phyloP scores from a whole-genome alignment of 139 green algal genomes.

The Chlamydomonas urium region DNA sequence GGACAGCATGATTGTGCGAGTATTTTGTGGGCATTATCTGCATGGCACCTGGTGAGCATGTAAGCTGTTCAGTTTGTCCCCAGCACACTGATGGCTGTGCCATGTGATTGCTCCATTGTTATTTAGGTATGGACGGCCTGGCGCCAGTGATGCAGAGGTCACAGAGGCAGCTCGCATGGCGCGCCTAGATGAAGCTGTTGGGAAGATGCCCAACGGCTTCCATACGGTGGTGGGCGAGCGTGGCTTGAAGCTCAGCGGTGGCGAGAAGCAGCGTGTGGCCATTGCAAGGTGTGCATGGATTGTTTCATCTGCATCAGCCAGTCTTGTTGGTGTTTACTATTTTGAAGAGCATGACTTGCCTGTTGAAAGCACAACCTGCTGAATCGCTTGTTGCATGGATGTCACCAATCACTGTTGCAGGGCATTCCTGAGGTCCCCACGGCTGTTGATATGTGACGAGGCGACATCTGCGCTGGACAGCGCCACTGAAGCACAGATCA shows the following conservation, averaged over 20 bases:
- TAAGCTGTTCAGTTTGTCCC: background rate
- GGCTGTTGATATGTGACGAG: conserved; percentile 86
- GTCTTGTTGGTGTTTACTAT: background rate
- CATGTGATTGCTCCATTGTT: background rate
- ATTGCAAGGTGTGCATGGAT: no score
- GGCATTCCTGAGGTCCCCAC: conserved; percentile 22
- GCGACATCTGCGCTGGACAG: conserved; percentile 84
- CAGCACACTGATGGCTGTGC: background rate
- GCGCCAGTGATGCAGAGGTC: conserved; percentile 59
- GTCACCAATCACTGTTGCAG: background rate
- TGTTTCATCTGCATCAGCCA: no score
- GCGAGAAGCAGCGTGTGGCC: conserved; percentile 94
- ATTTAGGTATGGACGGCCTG: conserved; percentile 59
- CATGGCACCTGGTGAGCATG: conserved; percentile 13
- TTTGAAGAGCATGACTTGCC: background rate
- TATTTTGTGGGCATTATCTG: background rate
- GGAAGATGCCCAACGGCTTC: background rate
- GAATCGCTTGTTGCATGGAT: background rate
- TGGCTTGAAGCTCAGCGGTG: conserved; percentile 84
- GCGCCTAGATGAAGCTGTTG: conserved; percentile 30
- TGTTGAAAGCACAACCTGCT: background rate
- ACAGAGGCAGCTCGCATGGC: conserved; percentile 51
- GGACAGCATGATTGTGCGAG: background rate
- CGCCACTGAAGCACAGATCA: conserved; percentile 73
- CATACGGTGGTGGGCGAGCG: conserved; percentile 70